Conservation (phyloP, 2,329 filamentous ascomycete species). For the Colletotrichum sp. region DNA sequence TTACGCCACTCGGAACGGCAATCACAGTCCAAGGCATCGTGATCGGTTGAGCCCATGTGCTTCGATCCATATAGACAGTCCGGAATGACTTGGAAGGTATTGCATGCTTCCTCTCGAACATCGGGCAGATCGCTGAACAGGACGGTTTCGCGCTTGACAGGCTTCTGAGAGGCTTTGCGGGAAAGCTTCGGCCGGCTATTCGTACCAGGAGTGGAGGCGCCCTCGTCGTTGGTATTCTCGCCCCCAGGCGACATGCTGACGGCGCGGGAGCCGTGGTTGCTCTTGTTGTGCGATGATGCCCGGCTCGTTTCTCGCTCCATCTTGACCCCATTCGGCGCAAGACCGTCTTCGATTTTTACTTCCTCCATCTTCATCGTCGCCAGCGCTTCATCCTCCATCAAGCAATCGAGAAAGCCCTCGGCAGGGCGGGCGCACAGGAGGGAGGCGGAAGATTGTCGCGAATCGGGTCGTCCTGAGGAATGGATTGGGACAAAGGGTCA, state of each 20-base stretch:
- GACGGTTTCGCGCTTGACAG: conserved; percentile 63
- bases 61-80: conserved; percentile 93
- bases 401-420: conserved; percentile 3
- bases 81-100: conserved; percentile 80
- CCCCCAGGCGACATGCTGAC: conserved; percentile 50
- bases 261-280: conserved; percentile 43
- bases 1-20: conserved; percentile 94
- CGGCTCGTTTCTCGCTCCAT: conserved; percentile 45
- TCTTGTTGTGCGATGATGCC: conserved; percentile 39
- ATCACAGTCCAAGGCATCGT: conserved; percentile 91
- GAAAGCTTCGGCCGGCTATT: conserved; percentile 65
- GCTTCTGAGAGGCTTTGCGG: conserved; percentile 25
- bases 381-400: conserved; percentile 48
- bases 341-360: conserved; percentile 48
- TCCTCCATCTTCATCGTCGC: conserved; percentile 46
- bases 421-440: conserved; percentile 7
- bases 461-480: conserved; percentile 4
- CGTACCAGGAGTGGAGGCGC: conserved; percentile 52
- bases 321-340: conserved; percentile 36
- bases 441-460: not conserved
- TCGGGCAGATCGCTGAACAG: conserved; percentile 80
- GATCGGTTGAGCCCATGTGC: conserved; percentile 87
- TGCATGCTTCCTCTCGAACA: conserved; percentile 76
- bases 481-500: not conserved
- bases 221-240: conserved; percentile 51